Percentiles rank a stretch among this genome's conserved stretches.
Evolutionary conservation across 257 asterid species (phyloP).

Genomic region (Penstemon newberryi): DNA sequence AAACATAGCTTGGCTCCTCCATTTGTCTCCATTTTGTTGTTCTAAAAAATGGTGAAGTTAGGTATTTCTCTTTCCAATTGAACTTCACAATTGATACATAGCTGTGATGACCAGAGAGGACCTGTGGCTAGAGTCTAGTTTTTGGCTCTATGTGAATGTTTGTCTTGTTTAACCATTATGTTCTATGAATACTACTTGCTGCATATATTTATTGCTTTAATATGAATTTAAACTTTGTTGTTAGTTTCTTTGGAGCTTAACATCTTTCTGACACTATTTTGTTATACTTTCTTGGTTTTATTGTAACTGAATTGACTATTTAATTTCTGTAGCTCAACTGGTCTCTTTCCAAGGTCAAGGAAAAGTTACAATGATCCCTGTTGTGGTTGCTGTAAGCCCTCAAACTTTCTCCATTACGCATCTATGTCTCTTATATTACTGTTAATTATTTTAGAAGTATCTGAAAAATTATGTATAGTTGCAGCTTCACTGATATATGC

Average conservation of each 20-base stretch:
- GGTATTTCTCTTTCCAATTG: no score
- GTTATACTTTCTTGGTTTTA: no score
- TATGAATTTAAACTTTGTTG: no score
- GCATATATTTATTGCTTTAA: not conserved
- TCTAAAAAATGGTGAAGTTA: no score
- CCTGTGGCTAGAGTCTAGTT: no score
- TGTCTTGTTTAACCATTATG: not conserved
- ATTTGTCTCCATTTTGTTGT: no score
- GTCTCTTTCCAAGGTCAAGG: slow-evolving; percentile 51
- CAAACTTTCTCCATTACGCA: slow-evolving; percentile 1
- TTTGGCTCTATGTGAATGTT: no score
- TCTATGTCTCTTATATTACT: no score
- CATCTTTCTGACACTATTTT: not conserved
- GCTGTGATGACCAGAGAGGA: no score
- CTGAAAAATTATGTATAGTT: not conserved
- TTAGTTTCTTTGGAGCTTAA: not conserved
- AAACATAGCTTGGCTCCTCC: not conserved
- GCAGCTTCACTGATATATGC: not conserved
- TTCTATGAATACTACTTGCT: not conserved
- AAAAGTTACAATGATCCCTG: slow-evolving; percentile 65
- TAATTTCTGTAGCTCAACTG: slow-evolving; percentile 62
- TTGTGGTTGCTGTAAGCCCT: slow-evolving; percentile 72
- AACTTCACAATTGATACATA: no score
- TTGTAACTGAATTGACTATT: slow-evolving; percentile 6
- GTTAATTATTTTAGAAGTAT: no score